phyloP scores from a whole-genome alignment of 2,329 filamentous ascomycete species.

The Penicillium freii region DNA sequence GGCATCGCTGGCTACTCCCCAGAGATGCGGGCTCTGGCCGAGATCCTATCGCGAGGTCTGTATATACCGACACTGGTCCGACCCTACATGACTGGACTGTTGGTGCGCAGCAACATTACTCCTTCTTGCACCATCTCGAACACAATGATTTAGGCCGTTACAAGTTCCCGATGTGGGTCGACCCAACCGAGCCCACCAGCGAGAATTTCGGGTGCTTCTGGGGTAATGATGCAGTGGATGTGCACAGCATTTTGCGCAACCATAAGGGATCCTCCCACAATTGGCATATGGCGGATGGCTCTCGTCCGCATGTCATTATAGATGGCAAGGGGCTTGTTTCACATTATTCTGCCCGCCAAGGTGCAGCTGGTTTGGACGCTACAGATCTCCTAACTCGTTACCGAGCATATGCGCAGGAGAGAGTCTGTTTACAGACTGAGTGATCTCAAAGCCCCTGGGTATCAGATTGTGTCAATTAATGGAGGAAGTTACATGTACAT shows the following conservation, averaged over 20 bases:
- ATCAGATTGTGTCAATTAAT: neutral
- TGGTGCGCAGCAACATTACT: constrained; percentile 47
- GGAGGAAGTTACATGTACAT: neutral
- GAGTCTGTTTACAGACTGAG: constrained; percentile 42
- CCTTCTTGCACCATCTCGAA: constrained; percentile 53
- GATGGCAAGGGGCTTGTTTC: constrained; percentile 55
- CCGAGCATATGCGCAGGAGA: constrained; percentile 53
- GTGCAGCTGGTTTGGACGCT: constrained; percentile 44
- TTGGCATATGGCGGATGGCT: constrained; percentile 37
- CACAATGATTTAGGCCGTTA: constrained; percentile 47
- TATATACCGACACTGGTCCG: constrained; percentile 48
- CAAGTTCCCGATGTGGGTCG: constrained; percentile 49
- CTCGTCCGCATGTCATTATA: constrained; percentile 43
- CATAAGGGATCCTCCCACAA: constrained; percentile 37
- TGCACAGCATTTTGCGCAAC: constrained; percentile 45
- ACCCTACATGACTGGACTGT: constrained; percentile 53
- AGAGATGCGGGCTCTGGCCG: constrained; percentile 36
- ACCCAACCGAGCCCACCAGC: constrained; percentile 52
- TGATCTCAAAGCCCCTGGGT: neutral
- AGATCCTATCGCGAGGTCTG: constrained; percentile 50
- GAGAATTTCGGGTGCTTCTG: constrained; percentile 56
- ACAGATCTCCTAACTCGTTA: constrained; percentile 58
- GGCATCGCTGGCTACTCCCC: constrained; percentile 54
- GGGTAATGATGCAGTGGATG: constrained; percentile 52
- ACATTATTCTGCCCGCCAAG: constrained; percentile 52